Evolutionary conservation across 2,329 filamentous ascomycete species (phyloP), one percentile per base, ranked within the genome.

Genomic region (Nemania serpens): DNA sequence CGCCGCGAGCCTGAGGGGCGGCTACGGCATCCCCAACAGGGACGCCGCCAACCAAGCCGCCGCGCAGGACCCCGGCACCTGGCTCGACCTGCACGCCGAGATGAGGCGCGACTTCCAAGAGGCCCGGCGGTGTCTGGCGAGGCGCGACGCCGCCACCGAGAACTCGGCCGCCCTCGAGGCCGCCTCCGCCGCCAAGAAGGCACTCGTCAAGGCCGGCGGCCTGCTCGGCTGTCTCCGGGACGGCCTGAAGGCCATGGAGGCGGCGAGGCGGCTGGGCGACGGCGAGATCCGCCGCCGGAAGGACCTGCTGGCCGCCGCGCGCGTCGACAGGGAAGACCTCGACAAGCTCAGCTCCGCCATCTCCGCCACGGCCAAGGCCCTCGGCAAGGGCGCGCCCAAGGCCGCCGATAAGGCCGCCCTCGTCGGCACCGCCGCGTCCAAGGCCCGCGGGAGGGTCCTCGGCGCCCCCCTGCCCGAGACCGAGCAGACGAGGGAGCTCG

Each of bases 31-130:
- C 6, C 70, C 70, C 1, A 73, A 68, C 34, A 46, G 58, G 37
- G 73, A 75, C 29, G 74, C 76, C 0, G 74, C 75, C 5, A 75
- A 78, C n/a, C 70, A 73, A 36, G 76, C 71, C 5, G 78, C 79
- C 0, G 80, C 83, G 2, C 79, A 80, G 13, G 87, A 89, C 70
- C 87, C 87, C 1, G 83, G 83, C 3, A 87, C 88, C 1, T 95
- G 91, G 91, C 76, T 94, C 25, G 91, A 94, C 71, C 80, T 91
- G 57, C 88, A 93, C 71, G 78, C 85, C 25, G 89, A 93, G 70
- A 81, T 93, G 76, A 93, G 93, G 76, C 79, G 81, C 15, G 82
- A 85, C 65, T 80, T 95, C 33, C 88, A 91, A 70, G 84, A 89
- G 65, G 88, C 88, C 9, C 76, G 88, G 17, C 78, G 86, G 63